Evolutionary conservation across 345 rosid species (phyloP), one percentile per base, ranked within the genome.

Genomic region (Trapa bicornis): DNA sequence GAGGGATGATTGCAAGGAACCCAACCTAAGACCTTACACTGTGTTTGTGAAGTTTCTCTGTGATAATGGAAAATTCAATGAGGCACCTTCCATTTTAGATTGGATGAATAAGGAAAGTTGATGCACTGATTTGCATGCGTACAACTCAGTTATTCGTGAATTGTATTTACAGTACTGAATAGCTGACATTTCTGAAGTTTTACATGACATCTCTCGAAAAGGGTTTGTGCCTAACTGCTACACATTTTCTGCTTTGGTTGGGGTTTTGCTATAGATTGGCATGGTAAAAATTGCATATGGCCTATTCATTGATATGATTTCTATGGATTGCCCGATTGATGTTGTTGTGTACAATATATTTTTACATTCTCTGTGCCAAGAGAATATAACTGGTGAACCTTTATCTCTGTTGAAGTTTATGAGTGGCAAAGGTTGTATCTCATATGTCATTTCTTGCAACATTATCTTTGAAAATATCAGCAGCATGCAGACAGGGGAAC

Each of bases 21-120:
- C 84, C 48, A 78, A 74, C 67, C 75, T 69, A 43, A 67, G 72
- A 62, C 76, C 84, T 1, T 78, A 74, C 71, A 81, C 84, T 1
- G 74, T 74, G 4, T 14, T 81, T 50, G 45, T 81, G 33, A 78
- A 81, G 70, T 74, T 65, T 58, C 73, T 81, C 13, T 78, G 77
- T 65, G 80, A 76, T 48, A n/a, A 38, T 64, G 78, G 75, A 58
- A 68, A 42, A 61, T 61, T 72, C 35, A 66, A 69, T 1, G 73
- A 76, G 36, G 82, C 84, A 48, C 52, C 71, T 54, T 62, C 64
- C 12, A 47, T 74, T 42, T 42, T 76, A 15, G 13, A 48, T 61
- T 38, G 39, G 64, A 76, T 78, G 84, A 79, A 74, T 61, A 65
- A 65, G 33, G 76, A 74, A 78, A 78, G 74, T 17, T 76, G 73